Base-by-base conservation (phyloP, 306 rosid genomes). In the Cucumis sativus region DNA sequence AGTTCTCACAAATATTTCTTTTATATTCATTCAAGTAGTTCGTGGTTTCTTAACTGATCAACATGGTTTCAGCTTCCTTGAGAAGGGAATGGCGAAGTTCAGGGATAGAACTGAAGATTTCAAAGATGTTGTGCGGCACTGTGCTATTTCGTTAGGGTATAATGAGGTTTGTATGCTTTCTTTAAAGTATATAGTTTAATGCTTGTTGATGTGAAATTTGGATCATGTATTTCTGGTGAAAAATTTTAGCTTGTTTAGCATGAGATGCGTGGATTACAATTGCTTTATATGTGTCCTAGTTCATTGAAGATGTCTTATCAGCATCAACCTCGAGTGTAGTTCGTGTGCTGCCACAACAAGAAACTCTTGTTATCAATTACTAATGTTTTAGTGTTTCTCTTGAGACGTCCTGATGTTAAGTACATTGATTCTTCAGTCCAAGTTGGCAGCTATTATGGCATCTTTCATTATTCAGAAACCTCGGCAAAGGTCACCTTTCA, bases 71-170 rank as follows among this genome's bases (percentile, higher is more conserved):
- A 74, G 62, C 78, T 67, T 65, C 58, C 20, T 60, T 17, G 55
- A 54, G 79, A 59, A 21, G 47, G 79, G 72, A 79, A 87, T 87
- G 91, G 77, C 86, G 3, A 88, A 79, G 79, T 84, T 88, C 51
- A 88, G 92, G 80, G 98, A 95, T 73, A 87, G 96, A 84, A 87
- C 94, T 6, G 97, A 95, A 73, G 98, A 90, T 85, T 92, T 95
- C 81, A 92, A 95, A 84, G 98, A 95, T 51, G 93, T 90, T 0
- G 92, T 95, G 54, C 92, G 96, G 58, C 97, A 87, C 23, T 64
- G 87, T 72, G 95, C 97, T 52, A 79, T 83, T 55, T 90, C 97
- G 66, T 78, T 85, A 76, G 97, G 88, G 12, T 92, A 87, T 68
- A 87, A 84, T 41, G 98, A 95, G 96, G 98, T 93, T 71, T 23